A percentile compares a stretch with the other conserved stretches of the same genome.
Conservation (phyloP, 768 basidiomycete species). For the Podaxis sp. region DNA sequence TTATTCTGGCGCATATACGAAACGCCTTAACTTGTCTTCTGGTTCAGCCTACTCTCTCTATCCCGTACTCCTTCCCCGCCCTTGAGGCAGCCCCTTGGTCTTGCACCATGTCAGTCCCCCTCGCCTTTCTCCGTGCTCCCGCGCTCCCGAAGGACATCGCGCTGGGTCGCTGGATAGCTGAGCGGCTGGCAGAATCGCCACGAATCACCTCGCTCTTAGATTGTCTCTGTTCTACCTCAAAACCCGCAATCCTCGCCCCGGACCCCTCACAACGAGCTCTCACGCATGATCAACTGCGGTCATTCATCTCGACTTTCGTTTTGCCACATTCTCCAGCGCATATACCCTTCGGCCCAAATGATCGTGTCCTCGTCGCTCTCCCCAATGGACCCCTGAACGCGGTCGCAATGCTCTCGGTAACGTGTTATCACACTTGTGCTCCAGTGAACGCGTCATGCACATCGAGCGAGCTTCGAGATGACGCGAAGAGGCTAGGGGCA, state of each 20-base stretch:
- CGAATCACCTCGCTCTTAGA: constrained; percentile 35
- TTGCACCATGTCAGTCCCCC: constrained; percentile 29
- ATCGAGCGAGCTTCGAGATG: constrained; percentile 39
- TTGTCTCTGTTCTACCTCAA: constrained; percentile 32
- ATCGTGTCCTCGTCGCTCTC: constrained; percentile 43
- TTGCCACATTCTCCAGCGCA: constrained; percentile 33
- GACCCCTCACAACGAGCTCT: constrained; percentile 34
- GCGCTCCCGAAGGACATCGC: constrained; percentile 25
- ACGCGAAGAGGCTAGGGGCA: constrained; percentile 35
- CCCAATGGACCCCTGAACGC: constrained; percentile 47
- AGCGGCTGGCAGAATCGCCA: constrained; percentile 28
- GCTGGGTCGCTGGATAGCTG: constrained; percentile 36
- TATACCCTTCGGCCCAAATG: constrained; percentile 35
- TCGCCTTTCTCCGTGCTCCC: constrained; percentile 29
- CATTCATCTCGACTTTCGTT: constrained; percentile 37
- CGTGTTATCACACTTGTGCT: constrained; percentile 43
- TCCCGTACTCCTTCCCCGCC: not conserved
- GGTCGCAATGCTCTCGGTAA: constrained; percentile 41
- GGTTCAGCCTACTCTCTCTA: not conserved
- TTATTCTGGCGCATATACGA: constrained; percentile 6
- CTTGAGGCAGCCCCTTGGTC: not conserved
- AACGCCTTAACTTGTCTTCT: constrained; percentile 3
- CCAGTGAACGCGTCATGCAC: constrained; percentile 48
- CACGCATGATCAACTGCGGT: constrained; percentile 31
- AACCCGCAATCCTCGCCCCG: constrained; percentile 39